Base-by-base conservation (phyloP, 345 rosid genomes). In the Abelmoschus esculentus region DNA sequence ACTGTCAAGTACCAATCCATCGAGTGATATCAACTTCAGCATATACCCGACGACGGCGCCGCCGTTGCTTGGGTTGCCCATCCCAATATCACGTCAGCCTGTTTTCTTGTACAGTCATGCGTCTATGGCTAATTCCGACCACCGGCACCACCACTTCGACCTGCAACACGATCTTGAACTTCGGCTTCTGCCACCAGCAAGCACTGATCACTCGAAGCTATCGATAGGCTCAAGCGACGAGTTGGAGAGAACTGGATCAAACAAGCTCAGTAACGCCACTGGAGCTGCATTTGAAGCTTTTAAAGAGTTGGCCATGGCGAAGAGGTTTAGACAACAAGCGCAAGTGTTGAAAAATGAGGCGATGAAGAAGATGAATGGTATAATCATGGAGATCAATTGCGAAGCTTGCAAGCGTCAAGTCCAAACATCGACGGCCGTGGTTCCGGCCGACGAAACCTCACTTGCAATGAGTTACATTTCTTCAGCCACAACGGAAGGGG, bases 401-500 rank as follows among this genome's bases (percentile, higher is more conserved):
- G 87, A 83, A 69, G 76, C 86, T 62, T 90, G 91, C 78, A 88
- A 88, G 80, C 84, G 78, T n/a, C 91, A 83, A 31, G 83, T 88
- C 69, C 85, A 79, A 72, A 78, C 83, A 6, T 59, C 85, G 4
- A 71, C 79, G 1, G 72, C 78, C 0, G 58, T 15, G 5, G 50
- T 46, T 46, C 50, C 50, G 15, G 50, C 85, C 2, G 93, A 90
- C 6, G 96, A 90, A 74, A 86, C 88, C 22, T 88, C 93, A 8
- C 80, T 90, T 49, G 93, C 80, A n/a, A 78, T 84, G 75, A 90
- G 96, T 81, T 90, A 88, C 78, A 79, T 90, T 89, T 90, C 93
- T 13, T 86, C 90, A 6, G 91, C 87, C n/a, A 86, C 87, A 47
- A 88, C 93, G 0, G 93, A 88, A 70, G 93, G 93, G 32, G 96